Evolutionary conservation across 1,284 basidiomycete species (phyloP), one percentile per base, ranked within the genome.

Genomic region (Anthracocystis walkeri): DNA sequence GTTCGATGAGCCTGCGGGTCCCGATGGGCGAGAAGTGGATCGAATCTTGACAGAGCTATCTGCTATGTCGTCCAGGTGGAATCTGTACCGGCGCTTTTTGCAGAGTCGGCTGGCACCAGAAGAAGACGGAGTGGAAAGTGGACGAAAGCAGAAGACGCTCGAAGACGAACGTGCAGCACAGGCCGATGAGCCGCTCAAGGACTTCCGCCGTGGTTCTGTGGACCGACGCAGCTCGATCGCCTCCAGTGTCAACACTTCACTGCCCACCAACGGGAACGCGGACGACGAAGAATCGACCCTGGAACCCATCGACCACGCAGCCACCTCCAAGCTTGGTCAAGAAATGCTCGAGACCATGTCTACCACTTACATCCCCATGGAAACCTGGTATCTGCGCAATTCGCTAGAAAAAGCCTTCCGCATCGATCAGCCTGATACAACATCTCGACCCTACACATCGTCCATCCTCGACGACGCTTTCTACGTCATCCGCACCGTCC

Each of bases 1-100:
- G 45, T 83, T 38, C 48, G 83, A 48, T 65, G 92, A 93, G 20
- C 90, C 92, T 8, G 89, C 91, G 23, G 84, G 86, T 2, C 88
- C 93, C 1, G 95, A 98, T 84, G 91, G 92, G 14, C 89, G 94
- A 58, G 95, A 97, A 82, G 91, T 97, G 7, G 96, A 99, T 86
- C 92, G 91, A 75, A 88, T 94, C 0, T 84, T 97, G 16, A 91
- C 91, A 7, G 97, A 99, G 86, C 87, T 93, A 4, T 91, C 94
- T 14, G 91, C 91, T 7, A 93, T 99, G 89, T 90, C 92, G 38
- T 91, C 94, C 7, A 88, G 96, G 58, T 99, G 96, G 95, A 90
- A 91, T 61, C 86, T 97, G 59, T 97, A 98, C 86, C 89, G 91
- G 56, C 91, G 93, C 55, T 99, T 98, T 83, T 87, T 99, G 41